Evolutionary conservation across 1,139 yeast species (phyloP).

Genomic region (Sporopachydermia cereana): DNA sequence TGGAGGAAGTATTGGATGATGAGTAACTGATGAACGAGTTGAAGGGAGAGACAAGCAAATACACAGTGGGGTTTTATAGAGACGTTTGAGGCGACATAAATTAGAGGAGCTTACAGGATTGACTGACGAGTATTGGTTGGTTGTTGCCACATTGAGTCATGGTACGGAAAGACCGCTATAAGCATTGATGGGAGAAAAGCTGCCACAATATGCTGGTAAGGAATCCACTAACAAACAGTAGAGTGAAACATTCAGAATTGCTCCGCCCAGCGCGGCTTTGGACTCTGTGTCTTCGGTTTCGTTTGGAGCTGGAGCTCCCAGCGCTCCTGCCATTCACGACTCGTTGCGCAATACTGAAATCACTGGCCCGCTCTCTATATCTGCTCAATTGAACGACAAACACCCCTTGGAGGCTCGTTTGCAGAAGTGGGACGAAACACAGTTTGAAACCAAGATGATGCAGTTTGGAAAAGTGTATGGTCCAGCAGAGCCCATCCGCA

Average conservation of each 20-base stretch:
- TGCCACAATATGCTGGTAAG: no score
- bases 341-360: constrained; percentile 16
- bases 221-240: no score
- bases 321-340: constrained; percentile 19
- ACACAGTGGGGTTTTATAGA: no score
- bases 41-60: no score
- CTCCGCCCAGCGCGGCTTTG: constrained; percentile 17
- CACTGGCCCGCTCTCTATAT: constrained; percentile 22
- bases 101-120: no score
- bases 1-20: no score
- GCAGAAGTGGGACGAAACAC: constrained; percentile 69
- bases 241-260: constrained; percentile 11
- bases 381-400: constrained; percentile 64
- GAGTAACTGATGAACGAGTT: no score
- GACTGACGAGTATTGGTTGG: no score
- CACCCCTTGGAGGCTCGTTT: constrained; percentile 82
- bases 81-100: no score
- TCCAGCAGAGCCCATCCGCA: constrained; percentile 84
- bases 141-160: no score
- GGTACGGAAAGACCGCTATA: no score
- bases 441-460: constrained; percentile 59
- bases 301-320: constrained; percentile 19
- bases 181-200: no score
- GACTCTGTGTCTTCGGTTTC: constrained; percentile 15
- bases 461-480: constrained; percentile 78